Evolutionary conservation across 106 monocot genomes (phyloP), one percentile per base, ranked within the genome.

Genomic region (Dioscorea alata): DNA sequence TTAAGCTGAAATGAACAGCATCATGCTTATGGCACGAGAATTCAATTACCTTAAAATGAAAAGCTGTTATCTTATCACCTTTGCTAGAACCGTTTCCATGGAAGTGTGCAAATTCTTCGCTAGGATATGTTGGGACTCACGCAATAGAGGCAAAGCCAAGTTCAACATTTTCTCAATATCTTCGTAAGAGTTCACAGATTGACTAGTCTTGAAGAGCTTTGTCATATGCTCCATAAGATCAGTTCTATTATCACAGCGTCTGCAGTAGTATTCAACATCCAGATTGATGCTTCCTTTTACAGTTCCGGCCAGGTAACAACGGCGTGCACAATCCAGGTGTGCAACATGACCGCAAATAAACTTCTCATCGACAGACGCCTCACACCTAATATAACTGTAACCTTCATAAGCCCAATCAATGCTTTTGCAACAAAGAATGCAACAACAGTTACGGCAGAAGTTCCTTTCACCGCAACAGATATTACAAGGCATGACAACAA

Each of bases 391-490:
- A 69, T 70, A 89, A 70, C 64, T 71, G 57, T 73, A 89, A 60
- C 82, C 78, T 64, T 67, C 81, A 65, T 75, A 68, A 9, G 70
- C 67, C 63, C 31, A 80, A 72, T 89, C 93, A 63, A 93, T 69
- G 42, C 63, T 65, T 31, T 52, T 69, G 60, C 71, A 62, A 72
- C 93, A 93, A 23, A 93, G 86, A 53, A 89, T 86, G 52, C 93
- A 93, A 60, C 86, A 93, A 65, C 89, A 93, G 66, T 86, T 77
- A 64, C 72, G 86, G 49, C 93, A 93, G 74, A 93, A 89, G n/a
- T 73, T 81, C 70, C 57, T 65, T 65, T 86, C 89, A 50, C 19
- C 74, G 65, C 89, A 89, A 75, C 89, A 93, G 42, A 93, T 84
- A 73, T 89, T 82, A 77, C 93, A 93, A 67, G 65, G 66, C 73